Evolutionary conservation across 2,329 filamentous ascomycete genomes (phyloP).

Genomic region (Ophiostoma triangulosporum): DNA sequence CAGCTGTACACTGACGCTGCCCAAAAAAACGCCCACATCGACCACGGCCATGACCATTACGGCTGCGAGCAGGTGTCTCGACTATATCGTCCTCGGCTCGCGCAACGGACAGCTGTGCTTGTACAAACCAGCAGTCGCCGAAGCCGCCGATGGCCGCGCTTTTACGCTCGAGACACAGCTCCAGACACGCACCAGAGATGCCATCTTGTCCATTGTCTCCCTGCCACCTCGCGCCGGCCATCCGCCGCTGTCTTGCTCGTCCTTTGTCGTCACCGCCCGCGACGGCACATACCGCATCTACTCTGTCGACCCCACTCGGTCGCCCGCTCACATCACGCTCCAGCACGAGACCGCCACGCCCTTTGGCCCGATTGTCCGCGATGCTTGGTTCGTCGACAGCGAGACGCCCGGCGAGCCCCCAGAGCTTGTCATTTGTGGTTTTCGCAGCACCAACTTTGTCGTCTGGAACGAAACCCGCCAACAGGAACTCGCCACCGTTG

Average conservation of each 20-base stretch:
- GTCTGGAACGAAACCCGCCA: constrained; percentile 65
- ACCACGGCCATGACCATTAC: constrained; percentile 7
- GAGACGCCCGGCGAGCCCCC: constrained; percentile 26
- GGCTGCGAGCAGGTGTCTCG: constrained; percentile 7
- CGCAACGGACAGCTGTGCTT: constrained; percentile 35
- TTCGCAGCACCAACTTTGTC: constrained; percentile 65
- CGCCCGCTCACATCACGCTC: constrained; percentile 25
- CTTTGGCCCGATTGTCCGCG: constrained; percentile 65
- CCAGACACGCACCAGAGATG: constrained; percentile 20
- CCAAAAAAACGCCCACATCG: constrained; percentile 3
- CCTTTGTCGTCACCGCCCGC: constrained; percentile 59
- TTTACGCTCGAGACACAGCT: constrained; percentile 16
- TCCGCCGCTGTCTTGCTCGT: constrained; percentile 24
- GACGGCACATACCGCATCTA: constrained; percentile 65
- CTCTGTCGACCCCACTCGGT: constrained; percentile 15
- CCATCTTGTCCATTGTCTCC: constrained; percentile 53
- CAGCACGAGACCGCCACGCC: constrained; percentile 57
- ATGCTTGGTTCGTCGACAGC: constrained; percentile 42
- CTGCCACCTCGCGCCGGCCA: constrained; percentile 23
- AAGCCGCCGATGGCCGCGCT: not conserved
- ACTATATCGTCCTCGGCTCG: constrained; percentile 39
- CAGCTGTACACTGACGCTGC: not conserved
- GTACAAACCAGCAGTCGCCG: constrained; percentile 14
- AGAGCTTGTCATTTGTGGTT: constrained; percentile 64
- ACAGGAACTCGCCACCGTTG: constrained; percentile 54